phyloP scores from a whole-genome alignment of 2,329 filamentous ascomycete genomes.

The Alternaria sp. region DNA sequence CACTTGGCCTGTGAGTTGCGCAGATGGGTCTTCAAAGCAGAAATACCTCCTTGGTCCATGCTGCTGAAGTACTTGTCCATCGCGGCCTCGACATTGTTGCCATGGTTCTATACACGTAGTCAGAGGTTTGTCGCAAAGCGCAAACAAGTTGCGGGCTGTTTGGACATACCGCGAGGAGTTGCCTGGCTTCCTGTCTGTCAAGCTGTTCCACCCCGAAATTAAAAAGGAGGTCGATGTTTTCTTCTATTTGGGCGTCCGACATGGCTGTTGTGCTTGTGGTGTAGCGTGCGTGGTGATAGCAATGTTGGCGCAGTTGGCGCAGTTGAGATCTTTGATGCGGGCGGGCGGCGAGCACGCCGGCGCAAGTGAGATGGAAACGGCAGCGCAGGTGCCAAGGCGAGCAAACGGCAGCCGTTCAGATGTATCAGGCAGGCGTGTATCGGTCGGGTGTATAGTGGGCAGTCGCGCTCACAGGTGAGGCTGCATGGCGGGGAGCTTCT shows the following conservation, averaged over 20 bases:
- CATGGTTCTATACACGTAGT: conserved; percentile 25
- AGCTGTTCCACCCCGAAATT: conserved; percentile 20
- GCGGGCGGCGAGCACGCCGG: conserved; percentile 3
- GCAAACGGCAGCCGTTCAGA: background rate
- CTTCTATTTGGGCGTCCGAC: conserved; percentile 15
- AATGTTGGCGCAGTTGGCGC: background rate
- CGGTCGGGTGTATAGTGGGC: background rate
- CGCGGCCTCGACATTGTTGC: conserved; percentile 32
- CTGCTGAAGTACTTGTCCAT: conserved; percentile 30
- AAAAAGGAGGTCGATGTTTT: conserved; percentile 14
- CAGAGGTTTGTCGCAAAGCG: background rate
- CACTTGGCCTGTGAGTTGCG: conserved; percentile 32
- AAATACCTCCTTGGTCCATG: conserved; percentile 13
- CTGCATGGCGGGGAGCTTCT: conserved; percentile 19
- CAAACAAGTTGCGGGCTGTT: background rate
- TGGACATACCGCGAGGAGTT: conserved; percentile 21
- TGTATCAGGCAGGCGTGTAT: background rate
- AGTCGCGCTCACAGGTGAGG: conserved; percentile 7
- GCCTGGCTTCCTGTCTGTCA: conserved; percentile 21
- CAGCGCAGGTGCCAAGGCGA: background rate
- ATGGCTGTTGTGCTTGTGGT: conserved; percentile 5
- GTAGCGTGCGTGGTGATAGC: background rate
- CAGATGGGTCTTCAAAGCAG: conserved; percentile 26
- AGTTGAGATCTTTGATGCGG: background rate
- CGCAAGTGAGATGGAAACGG: conserved; percentile 4